Evolutionary conservation across 2,329 filamentous ascomycete genomes (phyloP), one percentile per base, ranked within the genome.

Genomic region (Cadophora sp.): DNA sequence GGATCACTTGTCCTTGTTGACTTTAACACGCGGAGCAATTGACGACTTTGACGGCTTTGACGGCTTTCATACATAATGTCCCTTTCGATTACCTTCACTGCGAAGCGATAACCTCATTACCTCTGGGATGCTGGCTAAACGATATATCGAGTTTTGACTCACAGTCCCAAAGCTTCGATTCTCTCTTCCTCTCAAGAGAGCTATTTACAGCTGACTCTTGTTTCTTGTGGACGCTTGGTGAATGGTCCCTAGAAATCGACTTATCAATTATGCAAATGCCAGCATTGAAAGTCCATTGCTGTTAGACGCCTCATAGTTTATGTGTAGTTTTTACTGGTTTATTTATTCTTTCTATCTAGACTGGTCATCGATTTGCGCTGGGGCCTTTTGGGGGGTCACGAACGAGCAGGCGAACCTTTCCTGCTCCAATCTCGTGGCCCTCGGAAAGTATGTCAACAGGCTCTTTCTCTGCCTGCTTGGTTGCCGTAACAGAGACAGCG

Each of bases 351-450:
- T 62, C 60, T 70, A 71, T 58, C 64, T 69, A 66, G 51, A 46
- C 29, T 59, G 65, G 73, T 76, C 71, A 76, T 72, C 74, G 70
- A 50, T 66, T 74, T 31, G 68, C 74, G 66, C 71, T 74, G 16
- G 73, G 75, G 3, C 74, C 76, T 65, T 78, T 78, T 19, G 77
- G 76, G 14, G 75, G 74, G 68, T 84, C 87, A 73, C 88, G 82
- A 65, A 91, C 88, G 71, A 91, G 80, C 74, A 91, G 82, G 78
- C 87, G 84, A 65, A 91, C 87, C 79, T 89, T 90, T 72, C 88
- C 88, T 68, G 89, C 87, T 34, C 88, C 88, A 76, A 90, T 90
- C 80, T 90, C 88, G 53, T 89, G 85, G n/a, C 88, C 88, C 77
- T 90, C 86, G 72, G 86, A 85, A 58, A 90, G 80, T 68, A 90